Evolutionary conservation across 2,329 filamentous ascomycete species (phyloP), one percentile per base, ranked within the genome.

Genomic region (Cytospora mali): DNA sequence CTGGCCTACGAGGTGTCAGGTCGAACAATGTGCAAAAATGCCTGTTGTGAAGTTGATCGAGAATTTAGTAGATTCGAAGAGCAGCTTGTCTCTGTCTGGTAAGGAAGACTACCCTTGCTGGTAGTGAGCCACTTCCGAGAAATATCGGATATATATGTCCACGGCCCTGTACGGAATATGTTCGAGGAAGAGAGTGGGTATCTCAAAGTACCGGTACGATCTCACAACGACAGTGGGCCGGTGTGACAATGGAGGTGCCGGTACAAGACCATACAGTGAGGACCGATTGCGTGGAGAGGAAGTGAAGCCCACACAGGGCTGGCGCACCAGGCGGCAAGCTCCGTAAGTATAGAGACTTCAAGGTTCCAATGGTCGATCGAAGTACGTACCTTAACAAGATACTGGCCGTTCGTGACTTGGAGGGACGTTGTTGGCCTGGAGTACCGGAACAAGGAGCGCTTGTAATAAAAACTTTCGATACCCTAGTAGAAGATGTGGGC

Each of bases 221-320:
- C 54, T 33, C n/a, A 42, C 35, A 54, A 54, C 50, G 48, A 60
- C 27, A 39, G 42, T 60, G 53, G 42, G 42, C 58, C 58, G 58
- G 58, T 60, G 58, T 60, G 58, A 60, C 58, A 54, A 54, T 54
- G 57, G 33, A 25, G 58, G 58, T 60, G 58, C 35, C 50, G 53
- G 42, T 60, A 60, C 58, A 60, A 60, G 58, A 27, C 33, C 48
- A 54, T 60, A 35, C 58, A 60, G 50, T 42, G 50, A 60, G 53
- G 58, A 53, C 33, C 33, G 33, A 16, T 39, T 39, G 33, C 14
- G 33, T 39, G 33, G n/a, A n/a, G n/a, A 21, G n/a, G 9, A 21
- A 46, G 7, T 9, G 39, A 46, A 46, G 39, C 42, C n/a, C 42
- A 46, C n/a, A 46, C 7, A 23, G 42, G 21, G 21, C 21, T 23